A percentile compares a stretch with the other conserved stretches of the same genome.
phyloP scores from a whole-genome alignment of 1,139 yeast species.

The Magnusiomyces magnusii region DNA sequence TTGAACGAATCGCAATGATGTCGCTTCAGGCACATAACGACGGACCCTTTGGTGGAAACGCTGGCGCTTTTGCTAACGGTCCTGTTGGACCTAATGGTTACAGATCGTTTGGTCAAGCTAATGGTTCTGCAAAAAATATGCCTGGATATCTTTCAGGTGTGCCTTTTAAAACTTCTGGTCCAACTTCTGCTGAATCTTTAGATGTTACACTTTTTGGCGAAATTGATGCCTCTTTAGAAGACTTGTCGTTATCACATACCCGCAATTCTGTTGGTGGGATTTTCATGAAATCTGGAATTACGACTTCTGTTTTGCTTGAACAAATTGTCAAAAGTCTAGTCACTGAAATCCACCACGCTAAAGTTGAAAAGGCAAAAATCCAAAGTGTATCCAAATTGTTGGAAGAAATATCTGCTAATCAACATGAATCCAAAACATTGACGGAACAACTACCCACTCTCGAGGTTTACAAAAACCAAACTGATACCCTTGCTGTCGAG shows the following conservation, averaged over 20 bases:
- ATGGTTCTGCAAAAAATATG: neutral
- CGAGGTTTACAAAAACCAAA: conserved; percentile 9
- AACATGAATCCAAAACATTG: conserved; percentile 11
- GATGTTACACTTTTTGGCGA: conserved; percentile 81
- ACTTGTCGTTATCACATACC: conserved; percentile 48
- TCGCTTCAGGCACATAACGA: conserved; percentile 32
- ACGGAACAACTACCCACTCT: conserved; percentile 11
- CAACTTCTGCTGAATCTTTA: conserved; percentile 33
- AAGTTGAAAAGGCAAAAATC: conserved; percentile 40
- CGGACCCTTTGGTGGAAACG: neutral
- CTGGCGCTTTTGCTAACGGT: conserved; percentile 3
- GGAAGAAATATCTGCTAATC: conserved; percentile 21
- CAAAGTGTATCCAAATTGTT: conserved; percentile 38
- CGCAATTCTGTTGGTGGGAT: conserved; percentile 53
- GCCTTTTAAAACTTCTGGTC: neutral
- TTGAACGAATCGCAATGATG: conserved; percentile 62
- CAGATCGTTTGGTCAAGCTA: neutral
- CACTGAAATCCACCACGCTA: conserved; percentile 42
- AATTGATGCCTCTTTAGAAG: conserved; percentile 55
- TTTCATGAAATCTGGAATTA: conserved; percentile 54
- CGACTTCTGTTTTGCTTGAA: conserved; percentile 48
- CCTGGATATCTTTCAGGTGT: neutral
- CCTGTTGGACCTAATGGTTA: neutral
- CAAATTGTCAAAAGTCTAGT: conserved; percentile 40
- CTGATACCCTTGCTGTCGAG: conserved; percentile 15